Evolutionary conservation across 768 basidiomycete genomes (phyloP).

Genomic region (Suillus alpinus): DNA sequence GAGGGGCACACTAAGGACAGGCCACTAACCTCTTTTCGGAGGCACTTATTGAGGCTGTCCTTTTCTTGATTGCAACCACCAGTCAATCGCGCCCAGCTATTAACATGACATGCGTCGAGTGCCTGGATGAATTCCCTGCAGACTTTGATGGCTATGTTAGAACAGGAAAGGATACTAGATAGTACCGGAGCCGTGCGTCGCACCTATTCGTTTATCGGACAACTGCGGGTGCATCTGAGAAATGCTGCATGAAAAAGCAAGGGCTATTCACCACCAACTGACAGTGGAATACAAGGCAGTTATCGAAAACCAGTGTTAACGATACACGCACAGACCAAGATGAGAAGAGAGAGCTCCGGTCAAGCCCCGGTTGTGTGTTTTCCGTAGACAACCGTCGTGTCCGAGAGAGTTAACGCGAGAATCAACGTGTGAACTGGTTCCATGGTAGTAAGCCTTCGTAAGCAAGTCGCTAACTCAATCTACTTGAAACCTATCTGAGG

Average conservation of each 20-base stretch:
- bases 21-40: conserved; percentile 61
- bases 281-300: conserved; percentile 6
- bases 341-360: conserved; percentile 9
- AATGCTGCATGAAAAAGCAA: conserved; percentile 7
- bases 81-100: conserved; percentile 60
- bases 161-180: neutral
- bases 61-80: conserved; percentile 72
- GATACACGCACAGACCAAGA: conserved; percentile 19
- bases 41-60: conserved; percentile 64
- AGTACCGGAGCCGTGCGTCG: conserved; percentile 7
- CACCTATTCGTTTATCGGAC: conserved; percentile 62
- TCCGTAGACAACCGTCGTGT: conserved; percentile 1
- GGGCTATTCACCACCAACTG: neutral
- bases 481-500: neutral
- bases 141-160: conserved; percentile 37
- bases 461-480: neutral
- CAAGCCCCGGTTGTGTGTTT: conserved; percentile 3
- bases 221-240: conserved; percentile 67
- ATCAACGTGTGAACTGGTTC: conserved; percentile 13
- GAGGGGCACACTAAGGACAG: neutral
- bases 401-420: conserved; percentile 5
- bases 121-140: conserved; percentile 80
- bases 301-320: neutral
- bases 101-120: conserved; percentile 66
- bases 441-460: conserved; percentile 9